A percentile compares a stretch with the other conserved stretches of the same genome.
Conservation (phyloP, 2,329 filamentous ascomycete species). For the Aureobasidium sp. region DNA sequence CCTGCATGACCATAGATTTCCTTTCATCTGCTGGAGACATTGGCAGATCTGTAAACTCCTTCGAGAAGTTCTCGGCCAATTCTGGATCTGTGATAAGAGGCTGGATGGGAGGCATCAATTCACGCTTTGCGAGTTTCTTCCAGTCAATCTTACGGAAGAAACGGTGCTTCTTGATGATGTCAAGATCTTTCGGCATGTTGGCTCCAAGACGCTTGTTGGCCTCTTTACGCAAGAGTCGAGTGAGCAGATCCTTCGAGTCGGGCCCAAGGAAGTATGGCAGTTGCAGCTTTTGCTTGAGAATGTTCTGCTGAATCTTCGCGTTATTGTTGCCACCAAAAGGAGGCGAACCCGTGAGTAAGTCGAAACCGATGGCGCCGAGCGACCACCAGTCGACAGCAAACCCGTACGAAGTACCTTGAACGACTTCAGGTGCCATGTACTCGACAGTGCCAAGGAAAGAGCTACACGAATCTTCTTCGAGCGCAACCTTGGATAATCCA, state of each 20-base stretch:
- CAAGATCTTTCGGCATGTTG: constrained; percentile 81
- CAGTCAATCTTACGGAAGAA: constrained; percentile 98
- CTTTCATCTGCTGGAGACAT: constrained; percentile 58
- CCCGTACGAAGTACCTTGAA: constrained; percentile 80
- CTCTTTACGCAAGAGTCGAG: constrained; percentile 82
- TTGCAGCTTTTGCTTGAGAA: constrained; percentile 81
- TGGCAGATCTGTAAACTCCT: constrained; percentile 81
- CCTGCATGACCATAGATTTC: constrained; percentile 17
- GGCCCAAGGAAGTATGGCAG: constrained; percentile 85
- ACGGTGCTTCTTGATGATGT: constrained; percentile 78
- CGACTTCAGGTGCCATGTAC: constrained; percentile 97
- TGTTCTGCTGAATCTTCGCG: constrained; percentile 92
- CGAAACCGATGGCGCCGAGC: constrained; percentile 82
- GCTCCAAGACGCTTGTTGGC: constrained; percentile 81
- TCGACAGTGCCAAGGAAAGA: constrained; percentile 92
- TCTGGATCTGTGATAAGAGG: constrained; percentile 93
- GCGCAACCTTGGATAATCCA: constrained; percentile 86
- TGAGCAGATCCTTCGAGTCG: constrained; percentile 91
- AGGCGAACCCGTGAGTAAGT: constrained; percentile 84
- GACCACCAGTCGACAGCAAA: constrained; percentile 99
- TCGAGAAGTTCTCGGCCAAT: constrained; percentile 89
- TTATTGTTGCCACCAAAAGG: constrained; percentile 89
- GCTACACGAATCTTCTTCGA: constrained; percentile 68
- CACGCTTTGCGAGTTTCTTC: constrained; percentile 72
- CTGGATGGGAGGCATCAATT: constrained; percentile 80